Conservation (phyloP, 495 filamentous ascomycete species). For the Darksidea phi region DNA sequence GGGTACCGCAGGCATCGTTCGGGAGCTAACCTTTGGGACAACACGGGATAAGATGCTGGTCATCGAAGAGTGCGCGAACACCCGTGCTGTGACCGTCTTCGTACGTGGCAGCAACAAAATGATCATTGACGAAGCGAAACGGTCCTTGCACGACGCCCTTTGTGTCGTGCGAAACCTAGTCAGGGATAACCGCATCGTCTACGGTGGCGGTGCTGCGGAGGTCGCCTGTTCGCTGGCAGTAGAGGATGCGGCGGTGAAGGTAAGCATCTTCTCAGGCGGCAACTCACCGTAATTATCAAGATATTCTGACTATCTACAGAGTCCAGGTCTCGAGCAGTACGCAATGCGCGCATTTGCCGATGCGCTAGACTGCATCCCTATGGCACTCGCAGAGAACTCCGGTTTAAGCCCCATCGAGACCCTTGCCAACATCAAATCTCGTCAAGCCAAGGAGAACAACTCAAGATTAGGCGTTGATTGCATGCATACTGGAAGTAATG, state of each 20-base stretch:
- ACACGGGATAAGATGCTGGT: slow-evolving; percentile 99
- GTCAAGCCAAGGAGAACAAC: slow-evolving; percentile 89
- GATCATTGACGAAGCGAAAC: slow-evolving; percentile 99
- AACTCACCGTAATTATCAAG: slow-evolving; percentile 24
- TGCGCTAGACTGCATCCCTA: slow-evolving; percentile 90
- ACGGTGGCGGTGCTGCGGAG: slow-evolving; percentile 94
- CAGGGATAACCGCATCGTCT: slow-evolving; percentile 95
- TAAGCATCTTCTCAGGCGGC: slow-evolving; percentile 34
- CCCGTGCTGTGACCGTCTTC: slow-evolving; percentile 91
- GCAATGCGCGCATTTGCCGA: slow-evolving; percentile 97
- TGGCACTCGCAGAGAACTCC: slow-evolving; percentile 96
- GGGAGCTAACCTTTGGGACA: slow-evolving; percentile 94
- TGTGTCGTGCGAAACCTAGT: slow-evolving; percentile 98
- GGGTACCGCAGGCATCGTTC: slow-evolving; percentile 82
- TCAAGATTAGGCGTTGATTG: slow-evolving; percentile 90
- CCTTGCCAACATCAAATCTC: slow-evolving; percentile 88
- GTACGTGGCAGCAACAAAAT: slow-evolving; percentile 99
- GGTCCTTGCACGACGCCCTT: slow-evolving; percentile 93
- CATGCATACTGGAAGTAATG: slow-evolving; percentile 89
- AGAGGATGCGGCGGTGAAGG: slow-evolving; percentile 89
- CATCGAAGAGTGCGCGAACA: slow-evolving; percentile 98
- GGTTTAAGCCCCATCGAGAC: slow-evolving; percentile 94
- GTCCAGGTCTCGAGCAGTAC: slow-evolving; percentile 94
- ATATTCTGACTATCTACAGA: slow-evolving; percentile 48
- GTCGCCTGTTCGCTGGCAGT: slow-evolving; percentile 97